Evolutionary conservation across 78 protist genomes (phyloP).

Genomic region (Dictyostelium citrinum): DNA sequence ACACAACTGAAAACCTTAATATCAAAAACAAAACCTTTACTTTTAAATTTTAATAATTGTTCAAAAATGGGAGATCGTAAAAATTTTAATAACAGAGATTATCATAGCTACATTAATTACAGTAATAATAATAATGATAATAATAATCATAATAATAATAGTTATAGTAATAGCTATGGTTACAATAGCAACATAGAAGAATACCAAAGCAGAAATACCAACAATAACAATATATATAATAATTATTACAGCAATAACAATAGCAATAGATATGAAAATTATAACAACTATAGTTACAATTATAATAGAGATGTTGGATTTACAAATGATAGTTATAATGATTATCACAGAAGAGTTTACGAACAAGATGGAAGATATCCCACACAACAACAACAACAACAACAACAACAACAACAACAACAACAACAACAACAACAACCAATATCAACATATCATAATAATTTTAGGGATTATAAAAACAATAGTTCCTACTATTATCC

Average conservation of each 20-base stretch:
- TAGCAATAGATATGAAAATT: not conserved
- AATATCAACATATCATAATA: too few relatives aligned
- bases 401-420: too few relatives aligned
- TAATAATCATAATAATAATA: not conserved
- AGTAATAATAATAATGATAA: not conserved
- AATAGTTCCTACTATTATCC: not conserved
- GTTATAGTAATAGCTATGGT: not conserved
- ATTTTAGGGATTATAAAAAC: not conserved
- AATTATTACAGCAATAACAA: not conserved
- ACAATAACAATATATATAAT: not conserved
- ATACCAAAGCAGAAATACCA: not conserved
- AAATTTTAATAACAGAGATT: not conserved
- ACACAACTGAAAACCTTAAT: not conserved
- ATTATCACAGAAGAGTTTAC: not conserved
- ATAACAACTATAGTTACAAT: not conserved
- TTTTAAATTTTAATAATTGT: not conserved
- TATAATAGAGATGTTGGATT: not conserved
- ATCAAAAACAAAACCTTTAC: not conserved
- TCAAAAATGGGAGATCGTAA: not conserved
- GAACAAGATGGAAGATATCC: not conserved
- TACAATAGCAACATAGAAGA: too few relatives aligned
- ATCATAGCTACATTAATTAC: not conserved
- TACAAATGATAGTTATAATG: too few relatives aligned
- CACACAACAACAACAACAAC: not conserved
- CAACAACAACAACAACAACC: too few relatives aligned